These are phyloP conservation scores for Mikania micrantha DNA, from an alignment of 129 eudicot species.

Conservation along the genomic window DNA sequence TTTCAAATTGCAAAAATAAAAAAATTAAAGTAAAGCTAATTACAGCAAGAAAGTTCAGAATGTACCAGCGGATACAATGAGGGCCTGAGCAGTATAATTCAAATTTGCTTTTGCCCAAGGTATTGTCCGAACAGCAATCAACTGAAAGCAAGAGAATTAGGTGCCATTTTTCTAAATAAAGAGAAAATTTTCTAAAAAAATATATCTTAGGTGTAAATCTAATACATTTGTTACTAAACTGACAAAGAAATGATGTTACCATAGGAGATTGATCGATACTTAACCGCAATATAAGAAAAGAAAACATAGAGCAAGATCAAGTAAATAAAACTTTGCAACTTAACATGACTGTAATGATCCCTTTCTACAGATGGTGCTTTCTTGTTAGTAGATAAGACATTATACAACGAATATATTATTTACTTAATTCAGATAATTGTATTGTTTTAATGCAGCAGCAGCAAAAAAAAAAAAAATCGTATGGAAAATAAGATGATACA, in stretches of 20 bases:
- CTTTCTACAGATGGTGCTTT: neutral
- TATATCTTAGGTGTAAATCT: too few relatives aligned
- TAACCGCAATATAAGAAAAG: neutral
- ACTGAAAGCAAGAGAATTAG: slow-evolving; percentile 31
- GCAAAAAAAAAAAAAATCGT: neutral
- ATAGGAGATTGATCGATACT: neutral
- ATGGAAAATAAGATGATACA: neutral
- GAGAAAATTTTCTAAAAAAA: too few relatives aligned
- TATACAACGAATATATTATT: neutral
- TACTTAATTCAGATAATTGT: neutral
- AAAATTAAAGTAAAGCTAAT: neutral
- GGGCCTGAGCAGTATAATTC: slow-evolving; percentile 84
- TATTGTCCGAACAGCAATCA: slow-evolving; percentile 47
- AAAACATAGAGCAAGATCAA: neutral
- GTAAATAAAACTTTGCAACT: neutral
- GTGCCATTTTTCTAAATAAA: neutral
- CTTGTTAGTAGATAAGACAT: neutral
- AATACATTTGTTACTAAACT: neutral
- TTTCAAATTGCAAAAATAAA: neutral
- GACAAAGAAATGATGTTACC: neutral
- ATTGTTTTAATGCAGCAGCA: neutral
- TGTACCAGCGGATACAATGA: slow-evolving; percentile 77
- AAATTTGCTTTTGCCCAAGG: slow-evolving; percentile 93
- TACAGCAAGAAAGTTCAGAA: neutral
- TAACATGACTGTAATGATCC: neutral